phyloP scores from a whole-genome alignment of 306 rosid genomes.

The Quercus mongolica region DNA sequence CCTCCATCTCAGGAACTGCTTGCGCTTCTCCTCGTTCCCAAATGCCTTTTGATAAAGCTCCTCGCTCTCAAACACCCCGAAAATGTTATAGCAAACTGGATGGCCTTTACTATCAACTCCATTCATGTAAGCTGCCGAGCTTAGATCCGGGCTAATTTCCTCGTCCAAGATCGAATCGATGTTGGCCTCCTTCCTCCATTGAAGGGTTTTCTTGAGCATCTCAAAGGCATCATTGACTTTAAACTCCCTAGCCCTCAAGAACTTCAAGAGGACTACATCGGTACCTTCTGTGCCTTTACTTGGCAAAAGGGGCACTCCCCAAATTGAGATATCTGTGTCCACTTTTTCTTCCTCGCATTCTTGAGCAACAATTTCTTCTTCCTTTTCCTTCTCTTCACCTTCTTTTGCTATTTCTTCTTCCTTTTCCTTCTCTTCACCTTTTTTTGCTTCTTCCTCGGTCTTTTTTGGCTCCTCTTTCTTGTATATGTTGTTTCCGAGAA shows the following conservation, averaged over 20 bases:
- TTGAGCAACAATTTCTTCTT: background rate
- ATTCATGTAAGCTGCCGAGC: slow-evolving; percentile 49
- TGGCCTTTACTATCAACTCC: slow-evolving; percentile 75
- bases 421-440: background rate
- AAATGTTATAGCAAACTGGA: slow-evolving; percentile 77
- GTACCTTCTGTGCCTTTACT: slow-evolving; percentile 49
- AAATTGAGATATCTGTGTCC: slow-evolving; percentile 44
- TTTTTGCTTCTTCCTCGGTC: background rate
- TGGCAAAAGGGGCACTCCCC: slow-evolving; percentile 75
- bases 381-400: background rate
- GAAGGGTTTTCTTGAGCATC: slow-evolving; percentile 67
- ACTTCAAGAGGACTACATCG: slow-evolving; percentile 71
- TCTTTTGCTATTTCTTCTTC: background rate
- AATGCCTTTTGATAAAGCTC: slow-evolving; percentile 69
- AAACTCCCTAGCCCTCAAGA: slow-evolving; percentile 82
- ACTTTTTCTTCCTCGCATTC: slow-evolving; percentile 9
- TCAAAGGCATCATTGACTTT: slow-evolving; percentile 67
- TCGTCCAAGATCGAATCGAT: slow-evolving; percentile 56
- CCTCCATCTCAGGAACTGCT: slow-evolving; percentile 80
- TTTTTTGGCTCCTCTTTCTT: slow-evolving; percentile 20
- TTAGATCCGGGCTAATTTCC: slow-evolving; percentile 53
- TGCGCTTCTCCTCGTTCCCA: slow-evolving; percentile 72
- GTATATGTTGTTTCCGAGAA: slow-evolving; percentile 24
- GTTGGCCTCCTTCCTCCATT: slow-evolving; percentile 68
- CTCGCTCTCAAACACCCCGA: slow-evolving; percentile 65